Evolutionary conservation across 345 rosid genomes (phyloP), one percentile per base, ranked within the genome.

Genomic region (Hirschfeldia incana): DNA sequence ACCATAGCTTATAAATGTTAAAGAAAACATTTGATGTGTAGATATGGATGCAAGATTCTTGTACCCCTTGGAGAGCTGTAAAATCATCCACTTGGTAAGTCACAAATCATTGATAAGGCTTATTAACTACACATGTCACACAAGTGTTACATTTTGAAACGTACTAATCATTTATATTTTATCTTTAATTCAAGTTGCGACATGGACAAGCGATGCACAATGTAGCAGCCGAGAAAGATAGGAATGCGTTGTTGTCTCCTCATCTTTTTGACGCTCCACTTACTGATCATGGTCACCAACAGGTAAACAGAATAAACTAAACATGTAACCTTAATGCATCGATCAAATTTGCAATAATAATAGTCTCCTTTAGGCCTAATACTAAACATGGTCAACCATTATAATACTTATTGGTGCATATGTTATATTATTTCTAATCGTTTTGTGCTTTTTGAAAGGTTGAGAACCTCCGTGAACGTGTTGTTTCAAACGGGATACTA

Each of bases 201-300:
- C 97, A 91, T 76, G 93, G 91, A 62, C 86, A 89, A 78, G 97
- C 90, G 11, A 34, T 83, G 70, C 93, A 91, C 83, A 91, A 91
- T 55, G 85, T 86, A 11, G 91, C 83, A 71, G 89, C 85, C 65
- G 82, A 77, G 58, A 86, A 72, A n/a, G 83, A 84, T 83, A 82
- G 87, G 5, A 67, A 68, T 26, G 81, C 87, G 1, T 61, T 87
- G 65, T 70, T 77, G 71, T 87, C 92, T 70, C 83, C 81, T 49
- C 89, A 84, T 76, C 87, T 84, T 42, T 85, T 91, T 67, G 97
- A 91, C 68, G 89, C 91, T 15, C 76, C 80, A 1, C 91, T 91
- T 74, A 87, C 93, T 1, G 78, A 90, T 65, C 64, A 76, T 5
- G 97, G 97, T 32, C 64, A 75, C 82, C 82, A 88, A 64, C 92